Conservation (phyloP, 2,329 filamentous ascomycete species). For the Corniculantispora saksenae region DNA sequence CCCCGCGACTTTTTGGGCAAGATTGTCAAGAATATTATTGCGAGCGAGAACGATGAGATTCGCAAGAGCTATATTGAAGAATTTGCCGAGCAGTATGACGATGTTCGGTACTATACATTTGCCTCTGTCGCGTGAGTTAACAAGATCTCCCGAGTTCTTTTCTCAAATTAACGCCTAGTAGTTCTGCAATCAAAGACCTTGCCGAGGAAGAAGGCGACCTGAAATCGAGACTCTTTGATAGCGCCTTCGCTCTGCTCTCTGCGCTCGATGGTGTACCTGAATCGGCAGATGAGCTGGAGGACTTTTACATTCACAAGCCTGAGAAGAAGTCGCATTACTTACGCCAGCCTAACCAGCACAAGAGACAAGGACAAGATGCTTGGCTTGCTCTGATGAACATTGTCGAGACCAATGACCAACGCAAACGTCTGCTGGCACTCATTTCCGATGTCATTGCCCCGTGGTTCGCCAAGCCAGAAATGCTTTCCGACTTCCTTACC, state of each 20-base stretch:
- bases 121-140: slow-evolving; percentile 66
- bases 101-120: slow-evolving; percentile 83
- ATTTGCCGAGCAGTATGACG: slow-evolving; percentile 77
- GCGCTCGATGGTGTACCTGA: slow-evolving; percentile 71
- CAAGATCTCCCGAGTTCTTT: slow-evolving; percentile 28
- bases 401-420: slow-evolving; percentile 68
- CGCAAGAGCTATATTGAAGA: slow-evolving; percentile 74
- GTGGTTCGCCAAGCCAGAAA: slow-evolving; percentile 85
- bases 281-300: slow-evolving; percentile 64
- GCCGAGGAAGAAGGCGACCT: slow-evolving; percentile 22
- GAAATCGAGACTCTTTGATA: slow-evolving; percentile 48
- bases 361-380: slow-evolving; percentile 78
- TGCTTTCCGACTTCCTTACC: slow-evolving; percentile 95
- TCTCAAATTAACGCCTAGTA: slow-evolving; percentile 20
- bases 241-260: slow-evolving; percentile 63
- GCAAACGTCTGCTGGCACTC: slow-evolving; percentile 74
- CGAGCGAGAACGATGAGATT: slow-evolving; percentile 58
- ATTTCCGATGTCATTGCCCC: slow-evolving; percentile 80
- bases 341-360: slow-evolving; percentile 68
- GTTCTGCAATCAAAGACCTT: slow-evolving; percentile 30
- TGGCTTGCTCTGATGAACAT: slow-evolving; percentile 79
- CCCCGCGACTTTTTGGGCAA: slow-evolving; percentile 65
- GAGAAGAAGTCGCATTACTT: slow-evolving; percentile 68
- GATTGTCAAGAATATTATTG: slow-evolving; percentile 64
- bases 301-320: slow-evolving; percentile 67